Percentiles rank a stretch among this genome's conserved stretches.
phyloP scores from a whole-genome alignment of 208 protist genomes.

The Borovskyia barvae region DNA sequence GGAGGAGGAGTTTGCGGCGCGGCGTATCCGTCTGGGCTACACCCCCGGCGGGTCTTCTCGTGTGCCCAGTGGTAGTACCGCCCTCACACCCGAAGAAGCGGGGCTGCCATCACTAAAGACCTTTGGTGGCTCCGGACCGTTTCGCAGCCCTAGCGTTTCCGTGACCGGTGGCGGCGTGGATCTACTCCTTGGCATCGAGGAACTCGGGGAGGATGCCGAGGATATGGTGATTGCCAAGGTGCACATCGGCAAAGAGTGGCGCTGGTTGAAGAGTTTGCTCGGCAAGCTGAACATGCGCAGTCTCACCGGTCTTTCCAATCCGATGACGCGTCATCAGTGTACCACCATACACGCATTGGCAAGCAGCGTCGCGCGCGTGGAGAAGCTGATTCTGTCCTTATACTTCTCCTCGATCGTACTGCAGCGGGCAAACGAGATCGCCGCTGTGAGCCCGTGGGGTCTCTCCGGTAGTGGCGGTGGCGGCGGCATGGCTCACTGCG shows the following conservation, averaged over 20 bases:
- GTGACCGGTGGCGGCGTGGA: background rate
- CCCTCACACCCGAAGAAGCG: conserved; percentile 1
- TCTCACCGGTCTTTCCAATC: background rate
- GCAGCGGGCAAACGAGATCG: background rate
- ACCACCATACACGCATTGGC: conserved; percentile 1
- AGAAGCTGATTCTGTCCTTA: conserved; percentile 21
- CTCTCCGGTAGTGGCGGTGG: background rate
- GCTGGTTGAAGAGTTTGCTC: conserved; percentile 7
- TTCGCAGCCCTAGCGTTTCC: background rate
- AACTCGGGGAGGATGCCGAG: conserved; percentile 5
- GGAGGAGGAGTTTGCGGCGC: conserved; percentile 18
- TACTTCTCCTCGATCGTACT: conserved; percentile 27
- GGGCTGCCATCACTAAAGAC: too few relatives aligned
- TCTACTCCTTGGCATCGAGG: conserved; percentile 16
- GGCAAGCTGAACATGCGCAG: background rate
- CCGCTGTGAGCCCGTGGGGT: background rate
- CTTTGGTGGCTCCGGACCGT: too few relatives aligned
- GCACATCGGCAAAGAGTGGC: conserved; percentile 28
- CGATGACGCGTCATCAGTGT: conserved; percentile 3
- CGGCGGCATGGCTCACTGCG: background rate
- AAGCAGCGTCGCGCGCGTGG: conserved; percentile 12
- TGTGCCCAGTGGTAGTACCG: background rate
- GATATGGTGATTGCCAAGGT: conserved; percentile 23
- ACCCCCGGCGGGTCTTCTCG: background rate
- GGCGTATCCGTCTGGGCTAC: background rate